Evolutionary conservation across 768 basidiomycete genomes (phyloP), one percentile per base, ranked within the genome.

Genomic region (Ramaria sp.): DNA sequence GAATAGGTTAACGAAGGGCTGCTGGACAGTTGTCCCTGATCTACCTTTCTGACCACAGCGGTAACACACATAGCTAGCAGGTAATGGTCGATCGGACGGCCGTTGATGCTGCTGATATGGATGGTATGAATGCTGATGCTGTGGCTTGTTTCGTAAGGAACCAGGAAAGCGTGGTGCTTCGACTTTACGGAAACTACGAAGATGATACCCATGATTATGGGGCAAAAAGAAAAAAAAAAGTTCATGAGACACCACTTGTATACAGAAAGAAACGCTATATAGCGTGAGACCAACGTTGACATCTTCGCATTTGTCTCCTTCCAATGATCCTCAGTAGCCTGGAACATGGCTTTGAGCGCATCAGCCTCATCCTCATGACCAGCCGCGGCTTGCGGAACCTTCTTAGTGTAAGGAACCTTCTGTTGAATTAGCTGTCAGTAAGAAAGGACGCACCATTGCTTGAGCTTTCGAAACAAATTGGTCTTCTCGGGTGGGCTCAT

Each of bases 221-320:
- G 62, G 66, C 59, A 73, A 70, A 7, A 30, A 30, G 22, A 33
- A 53, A 59, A 65, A 71, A 76, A 75, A 64, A 72, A 71, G 76
- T 83, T 79, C 78, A 87, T 88, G 83, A 87, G 86, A 88, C 63
- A 70, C 65, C 64, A 68, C 62, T 41, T 73, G 78, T 85, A 86
- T 83, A 85, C 79, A 73, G 70, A 80, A 72, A 78, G 75, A 73
- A 77, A 70, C 73, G 75, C 73, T 68, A 69, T 66, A 65, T 64
- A 70, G 78, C 77, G 76, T 74, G 73, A 82, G 76, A 93, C 94
- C 77, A 78, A 99, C 96, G 91, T 86, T 68, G 93, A 88, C 94
- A 99, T 97, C 80, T 95, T 92, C 79, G 97, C 93, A 75, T 97
- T 92, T 67, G 93, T 87, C 80, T 94, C 89, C 76, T 96, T 88